Evolutionary conservation across 2,329 filamentous ascomycete genomes (phyloP), one percentile per base, ranked within the genome.

Genomic region (Xylaria sp.): DNA sequence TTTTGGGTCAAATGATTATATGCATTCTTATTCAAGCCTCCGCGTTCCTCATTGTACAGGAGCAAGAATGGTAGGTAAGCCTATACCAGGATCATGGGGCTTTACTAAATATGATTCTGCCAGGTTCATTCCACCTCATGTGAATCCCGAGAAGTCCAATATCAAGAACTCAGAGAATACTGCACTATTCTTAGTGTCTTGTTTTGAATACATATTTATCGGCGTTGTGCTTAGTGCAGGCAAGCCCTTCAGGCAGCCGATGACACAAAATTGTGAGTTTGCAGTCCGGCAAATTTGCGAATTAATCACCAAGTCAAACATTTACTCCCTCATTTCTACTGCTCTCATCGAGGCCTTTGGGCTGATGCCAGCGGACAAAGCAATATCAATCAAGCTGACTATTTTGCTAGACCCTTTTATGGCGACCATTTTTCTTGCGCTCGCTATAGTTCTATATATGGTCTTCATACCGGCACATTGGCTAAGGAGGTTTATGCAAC

Each of bases 161-260:
- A 91, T 94, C 63, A 87, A 91, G 76, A 98, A 98, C 80, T 97
- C 94, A 10, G 92, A 98, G 76, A 98, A 99, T 76, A 97, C 95
- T 0, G 90, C 92, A 0, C 84, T 99, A 1, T 99, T 99, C 83
- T 82, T 98, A 37, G 85, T 94, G 5, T 97, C 92, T 1, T 98
- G 94, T 79, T 98, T 94, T 77, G 94, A 98, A 79, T 99, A 99
- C 80, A 97, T 97, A 46, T 86, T 98, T 25, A 92, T 94, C 0
- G 96, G 93, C 3, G 87, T 98, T 48, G 92, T 98, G 0, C 86
- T 99, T 37, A 97, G 92, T 75, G 93, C 96, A n/a, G 97, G 96
- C 0, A 90, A 89, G 41, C 96, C 96, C 0, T 99, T 97, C 82
- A 87, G 96, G 63, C 92, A 96, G 75, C 88, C 89, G 18, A 93